Evolutionary conservation across 2,329 filamentous ascomycete species (phyloP).

Genomic region (Coniochaeta prunicola): DNA sequence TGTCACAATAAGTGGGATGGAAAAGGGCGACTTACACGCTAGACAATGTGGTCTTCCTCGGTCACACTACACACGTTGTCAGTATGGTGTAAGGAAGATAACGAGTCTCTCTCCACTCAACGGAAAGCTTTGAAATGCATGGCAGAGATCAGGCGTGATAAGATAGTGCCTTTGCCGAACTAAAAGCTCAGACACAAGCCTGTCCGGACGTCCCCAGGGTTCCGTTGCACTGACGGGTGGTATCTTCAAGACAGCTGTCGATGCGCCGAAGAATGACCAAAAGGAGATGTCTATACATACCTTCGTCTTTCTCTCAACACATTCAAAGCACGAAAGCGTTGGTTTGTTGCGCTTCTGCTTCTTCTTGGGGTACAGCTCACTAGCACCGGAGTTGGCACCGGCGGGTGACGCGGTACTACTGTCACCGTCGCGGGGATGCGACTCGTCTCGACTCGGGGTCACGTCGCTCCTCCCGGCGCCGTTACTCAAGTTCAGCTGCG

Average conservation of each 20-base stretch:
- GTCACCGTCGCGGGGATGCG: slow-evolving; percentile 12
- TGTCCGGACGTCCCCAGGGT: neutral
- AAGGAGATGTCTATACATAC: slow-evolving; percentile 27
- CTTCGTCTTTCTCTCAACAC: slow-evolving; percentile 78
- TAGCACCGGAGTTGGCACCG: neutral
- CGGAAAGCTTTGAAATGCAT: neutral
- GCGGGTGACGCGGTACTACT: slow-evolving; percentile 17
- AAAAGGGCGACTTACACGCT: slow-evolving; percentile 42
- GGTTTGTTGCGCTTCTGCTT: slow-evolving; percentile 83
- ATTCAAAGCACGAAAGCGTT: slow-evolving; percentile 70
- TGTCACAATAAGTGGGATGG: neutral
- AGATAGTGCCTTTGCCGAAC: neutral
- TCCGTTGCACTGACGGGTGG: neutral
- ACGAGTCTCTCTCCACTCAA: neutral
- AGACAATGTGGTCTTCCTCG: slow-evolving; percentile 62
- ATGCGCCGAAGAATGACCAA: neutral
- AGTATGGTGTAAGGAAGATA: neutral
- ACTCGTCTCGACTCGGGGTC: neutral
- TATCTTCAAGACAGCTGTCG: neutral
- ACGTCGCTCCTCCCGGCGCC: neutral
- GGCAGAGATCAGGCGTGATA: neutral
- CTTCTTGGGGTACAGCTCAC: slow-evolving; percentile 43
- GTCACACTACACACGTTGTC: slow-evolving; percentile 53
- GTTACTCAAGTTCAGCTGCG: neutral
- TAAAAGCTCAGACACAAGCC: neutral